Conservation (phyloP, 1,284 basidiomycete genomes). For the Fomitiporia mediterranea region DNA sequence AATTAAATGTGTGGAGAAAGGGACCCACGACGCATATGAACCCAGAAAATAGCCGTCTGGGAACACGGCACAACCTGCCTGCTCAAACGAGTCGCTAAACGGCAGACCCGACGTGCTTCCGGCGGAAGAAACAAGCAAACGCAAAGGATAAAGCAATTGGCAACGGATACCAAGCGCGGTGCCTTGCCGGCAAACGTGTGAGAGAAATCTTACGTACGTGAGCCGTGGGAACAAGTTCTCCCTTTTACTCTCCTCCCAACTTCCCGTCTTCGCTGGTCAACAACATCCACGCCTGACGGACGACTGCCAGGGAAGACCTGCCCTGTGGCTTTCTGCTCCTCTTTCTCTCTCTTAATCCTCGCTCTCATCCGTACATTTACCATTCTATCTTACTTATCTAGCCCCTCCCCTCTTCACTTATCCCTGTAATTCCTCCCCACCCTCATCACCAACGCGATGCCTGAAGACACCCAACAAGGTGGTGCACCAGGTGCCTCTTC, state of each 20-base stretch:
- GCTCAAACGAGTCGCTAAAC: too few species aligned
- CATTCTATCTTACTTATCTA: constrained; percentile 28
- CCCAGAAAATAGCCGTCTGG: too few species aligned
- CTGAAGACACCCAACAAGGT: constrained; percentile 22
- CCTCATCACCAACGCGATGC: constrained; percentile 30
- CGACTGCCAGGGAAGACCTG: background rate
- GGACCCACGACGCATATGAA: too few species aligned
- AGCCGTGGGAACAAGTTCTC: background rate
- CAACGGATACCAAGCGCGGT: background rate
- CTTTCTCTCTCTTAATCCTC: constrained; percentile 21
- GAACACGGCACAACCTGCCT: too few species aligned
- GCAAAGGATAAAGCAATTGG: background rate
- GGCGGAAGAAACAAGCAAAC: background rate
- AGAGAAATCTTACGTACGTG: background rate
- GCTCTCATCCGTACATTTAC: constrained; percentile 28
- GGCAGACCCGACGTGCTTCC: too few species aligned
- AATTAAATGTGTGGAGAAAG: too few species aligned
- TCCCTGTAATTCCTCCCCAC: constrained; percentile 20
- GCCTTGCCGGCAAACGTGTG: background rate
- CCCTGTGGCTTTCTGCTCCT: constrained; percentile 19
- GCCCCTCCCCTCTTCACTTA: constrained; percentile 22
- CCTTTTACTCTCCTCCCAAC: constrained; percentile 6
- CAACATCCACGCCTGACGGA: constrained; percentile 24
- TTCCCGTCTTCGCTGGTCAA: constrained; percentile 22
- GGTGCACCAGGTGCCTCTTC: constrained; percentile 53